These are phyloP conservation scores for Neurospora sp. DNA, from an alignment of 495 filamentous ascomycete species.

Conservation along the genomic window DNA sequence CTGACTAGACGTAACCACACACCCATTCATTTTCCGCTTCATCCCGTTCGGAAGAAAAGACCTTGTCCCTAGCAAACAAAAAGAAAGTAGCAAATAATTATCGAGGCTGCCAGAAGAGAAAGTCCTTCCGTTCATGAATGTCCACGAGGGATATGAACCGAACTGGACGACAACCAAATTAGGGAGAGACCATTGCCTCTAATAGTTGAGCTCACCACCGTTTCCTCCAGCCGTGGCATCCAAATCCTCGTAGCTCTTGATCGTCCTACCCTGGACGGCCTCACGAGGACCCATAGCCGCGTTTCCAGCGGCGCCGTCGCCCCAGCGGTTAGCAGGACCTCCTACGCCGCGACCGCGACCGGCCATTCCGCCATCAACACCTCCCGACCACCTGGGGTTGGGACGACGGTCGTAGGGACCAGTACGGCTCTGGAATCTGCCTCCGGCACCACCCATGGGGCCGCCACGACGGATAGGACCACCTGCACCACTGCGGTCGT, in stretches of 20 bases:
- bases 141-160: background rate
- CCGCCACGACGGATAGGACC: constrained; percentile 41
- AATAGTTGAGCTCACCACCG: constrained; percentile 56
- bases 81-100: background rate
- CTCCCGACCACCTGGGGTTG: constrained; percentile 28
- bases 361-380: constrained; percentile 20
- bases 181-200: background rate
- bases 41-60: background rate
- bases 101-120: background rate
- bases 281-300: constrained; percentile 71
- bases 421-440: constrained; percentile 36
- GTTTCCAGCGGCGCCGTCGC: constrained; percentile 51
- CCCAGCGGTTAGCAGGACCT: constrained; percentile 49
- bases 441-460: constrained; percentile 22
- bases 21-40: background rate
- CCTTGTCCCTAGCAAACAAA: background rate
- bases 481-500: constrained; percentile 29
- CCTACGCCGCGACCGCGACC: constrained; percentile 32
- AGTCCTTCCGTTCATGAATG: background rate
- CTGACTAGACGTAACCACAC: background rate
- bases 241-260: constrained; percentile 95
- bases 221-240: constrained; percentile 61
- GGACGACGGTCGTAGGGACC: constrained; percentile 42
- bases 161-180: background rate
- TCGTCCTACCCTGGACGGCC: constrained; percentile 76